phyloP scores from a whole-genome alignment of 1,284 basidiomycete genomes.

The Ustilago vetiveriae region DNA sequence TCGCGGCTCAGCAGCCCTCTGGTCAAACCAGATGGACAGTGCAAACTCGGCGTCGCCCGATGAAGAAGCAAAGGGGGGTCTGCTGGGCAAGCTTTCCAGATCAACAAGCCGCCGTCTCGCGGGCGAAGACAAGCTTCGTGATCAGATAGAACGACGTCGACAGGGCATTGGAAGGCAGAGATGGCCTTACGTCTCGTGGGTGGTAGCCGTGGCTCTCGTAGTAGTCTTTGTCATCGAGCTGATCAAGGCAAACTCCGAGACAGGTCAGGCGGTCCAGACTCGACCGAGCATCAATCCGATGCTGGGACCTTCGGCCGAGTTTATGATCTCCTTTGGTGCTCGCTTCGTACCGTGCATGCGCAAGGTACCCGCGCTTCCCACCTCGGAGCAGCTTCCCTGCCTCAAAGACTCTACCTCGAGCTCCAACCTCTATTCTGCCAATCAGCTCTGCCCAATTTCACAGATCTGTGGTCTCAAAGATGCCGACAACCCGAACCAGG shows the following conservation, averaged over 20 bases:
- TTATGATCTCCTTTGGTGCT: conserved; percentile 84
- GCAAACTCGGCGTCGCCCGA: conserved; percentile 7
- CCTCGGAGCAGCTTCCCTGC: conserved; percentile 73
- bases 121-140: conserved; percentile 46
- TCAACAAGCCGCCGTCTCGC: conserved; percentile 11
- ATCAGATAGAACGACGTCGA: conserved; percentile 69
- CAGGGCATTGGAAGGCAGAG: conserved; percentile 83
- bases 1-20: conserved; percentile 30
- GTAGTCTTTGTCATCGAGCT: conserved; percentile 68
- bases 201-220: conserved; percentile 73
- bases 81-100: conserved; percentile 32
- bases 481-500: conserved; percentile 78
- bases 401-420: conserved; percentile 70
- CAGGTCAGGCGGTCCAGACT: conserved; percentile 65
- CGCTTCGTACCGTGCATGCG: conserved; percentile 93
- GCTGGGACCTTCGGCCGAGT: conserved; percentile 86
- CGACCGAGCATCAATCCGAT: conserved; percentile 86
- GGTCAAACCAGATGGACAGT: conserved; percentile 32
- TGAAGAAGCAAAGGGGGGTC: conserved; percentile 36
- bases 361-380: conserved; percentile 60
- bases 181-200: conserved; percentile 74
- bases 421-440: conserved; percentile 55
- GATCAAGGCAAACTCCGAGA: conserved; percentile 56
- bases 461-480: conserved; percentile 82
- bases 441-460: conserved; percentile 77